Evolutionary conservation across 345 rosid genomes (phyloP).

Genomic region (Arabis hirsuta): DNA sequence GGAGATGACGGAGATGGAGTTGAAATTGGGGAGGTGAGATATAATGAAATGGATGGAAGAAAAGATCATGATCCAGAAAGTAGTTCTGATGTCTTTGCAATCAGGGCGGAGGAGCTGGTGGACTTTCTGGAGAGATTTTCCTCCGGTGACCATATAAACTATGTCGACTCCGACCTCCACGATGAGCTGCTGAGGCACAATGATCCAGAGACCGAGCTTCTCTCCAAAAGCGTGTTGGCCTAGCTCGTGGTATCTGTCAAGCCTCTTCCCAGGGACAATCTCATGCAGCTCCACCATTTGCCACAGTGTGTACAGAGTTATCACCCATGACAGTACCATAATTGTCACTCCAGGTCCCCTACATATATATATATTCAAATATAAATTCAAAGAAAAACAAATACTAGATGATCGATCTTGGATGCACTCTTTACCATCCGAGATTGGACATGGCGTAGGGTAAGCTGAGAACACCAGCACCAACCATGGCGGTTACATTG

Average conservation of each 20-base stretch:
- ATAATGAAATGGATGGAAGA: conserved; percentile 58
- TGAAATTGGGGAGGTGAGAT: conserved; percentile 71
- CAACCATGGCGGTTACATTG: conserved; percentile 83
- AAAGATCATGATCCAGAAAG: conserved; percentile 70
- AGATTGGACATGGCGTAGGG: conserved; percentile 73
- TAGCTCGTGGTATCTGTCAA: conserved; percentile 75
- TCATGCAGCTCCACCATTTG: conserved; percentile 95
- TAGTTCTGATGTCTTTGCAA: conserved; percentile 55
- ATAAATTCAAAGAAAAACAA: no score
- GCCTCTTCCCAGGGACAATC: conserved; percentile 66
- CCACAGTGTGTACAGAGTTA: conserved; percentile 76
- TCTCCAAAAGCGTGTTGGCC: conserved; percentile 76
- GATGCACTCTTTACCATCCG: conserved; percentile 49
- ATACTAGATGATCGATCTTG: no score
- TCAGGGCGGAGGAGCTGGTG: conserved; percentile 46
- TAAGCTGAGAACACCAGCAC: conserved; percentile 68
- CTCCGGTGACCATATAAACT: conserved; percentile 71
- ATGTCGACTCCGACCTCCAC: conserved; percentile 70
- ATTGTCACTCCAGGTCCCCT: conserved; percentile 68
- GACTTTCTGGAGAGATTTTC: conserved; percentile 61
- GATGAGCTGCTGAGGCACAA: conserved; percentile 71
- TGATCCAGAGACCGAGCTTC: conserved; percentile 70
- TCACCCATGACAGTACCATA: conserved; percentile 66
- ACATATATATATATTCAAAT: no score
- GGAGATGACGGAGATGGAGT: conserved; percentile 63